phyloP scores from a whole-genome alignment of 2,329 filamentous ascomycete species.

The Amylocarpus encephaloides region DNA sequence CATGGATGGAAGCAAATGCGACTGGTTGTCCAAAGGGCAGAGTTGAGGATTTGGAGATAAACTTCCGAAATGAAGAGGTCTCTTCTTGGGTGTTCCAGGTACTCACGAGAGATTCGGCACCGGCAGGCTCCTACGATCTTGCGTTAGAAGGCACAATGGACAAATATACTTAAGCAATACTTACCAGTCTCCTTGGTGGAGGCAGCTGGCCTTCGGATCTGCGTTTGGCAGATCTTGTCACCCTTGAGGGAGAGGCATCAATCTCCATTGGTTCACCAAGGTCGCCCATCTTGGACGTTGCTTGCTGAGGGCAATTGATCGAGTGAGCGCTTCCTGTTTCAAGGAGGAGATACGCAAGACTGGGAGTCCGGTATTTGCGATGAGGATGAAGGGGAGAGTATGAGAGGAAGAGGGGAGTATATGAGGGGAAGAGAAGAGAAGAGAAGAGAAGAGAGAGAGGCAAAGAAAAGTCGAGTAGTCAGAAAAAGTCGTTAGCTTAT shows the following conservation, averaged over 20 bases:
- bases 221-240: conserved; percentile 21
- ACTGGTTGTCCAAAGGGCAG: conserved; percentile 53
- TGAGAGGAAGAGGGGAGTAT: too few species aligned
- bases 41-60: conserved; percentile 39
- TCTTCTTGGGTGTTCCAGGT: conserved; percentile 28
- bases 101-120: conserved; percentile 24
- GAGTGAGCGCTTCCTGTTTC: too few species aligned
- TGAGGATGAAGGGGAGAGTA: not conserved
- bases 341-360: not conserved
- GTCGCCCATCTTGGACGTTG: not conserved
- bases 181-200: conserved; percentile 16
- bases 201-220: conserved; percentile 24
- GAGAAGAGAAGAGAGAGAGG: conserved; percentile 9
- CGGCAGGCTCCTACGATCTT: conserved; percentile 22
- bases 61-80: conserved; percentile 23
- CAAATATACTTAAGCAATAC: not conserved
- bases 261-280: conserved; percentile 27
- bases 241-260: conserved; percentile 17
- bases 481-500: conserved; percentile 1
- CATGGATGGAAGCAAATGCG: conserved; percentile 58
- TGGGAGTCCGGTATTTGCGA: not conserved
- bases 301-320: too few species aligned
- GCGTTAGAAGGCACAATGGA: conserved; percentile 2
- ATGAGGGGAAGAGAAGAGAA: conserved; percentile 1
- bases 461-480: conserved; percentile 5